Conservation (phyloP, 2,329 filamentous ascomycete genomes). For the Pseudogymnoascus sp. region DNA sequence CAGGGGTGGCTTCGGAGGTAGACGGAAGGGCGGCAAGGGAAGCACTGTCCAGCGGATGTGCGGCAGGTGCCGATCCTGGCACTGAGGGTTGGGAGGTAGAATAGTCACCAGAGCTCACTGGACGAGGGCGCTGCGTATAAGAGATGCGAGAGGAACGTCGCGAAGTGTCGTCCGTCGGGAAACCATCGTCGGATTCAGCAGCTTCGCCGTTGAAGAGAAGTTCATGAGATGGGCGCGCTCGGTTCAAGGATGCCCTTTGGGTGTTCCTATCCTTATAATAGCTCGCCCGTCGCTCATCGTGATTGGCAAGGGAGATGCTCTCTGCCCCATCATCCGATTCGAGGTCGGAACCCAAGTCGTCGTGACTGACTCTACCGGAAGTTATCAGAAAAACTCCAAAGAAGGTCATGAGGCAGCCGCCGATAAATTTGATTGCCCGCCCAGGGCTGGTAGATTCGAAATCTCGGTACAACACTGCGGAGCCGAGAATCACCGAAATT, state of each 20-base stretch:
- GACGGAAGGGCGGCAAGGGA: not conserved
- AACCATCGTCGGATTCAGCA: slow-evolving; percentile 15
- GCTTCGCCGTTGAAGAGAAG: slow-evolving; percentile 17
- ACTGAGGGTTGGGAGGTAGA: not conserved
- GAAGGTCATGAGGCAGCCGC: slow-evolving; percentile 87
- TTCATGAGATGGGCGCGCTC: slow-evolving; percentile 13
- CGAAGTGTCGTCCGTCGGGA: not conserved
- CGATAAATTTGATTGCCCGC: slow-evolving; percentile 77
- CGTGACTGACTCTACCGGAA: slow-evolving; percentile 60
- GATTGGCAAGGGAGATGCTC: slow-evolving; percentile 52
- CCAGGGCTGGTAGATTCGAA: slow-evolving; percentile 74
- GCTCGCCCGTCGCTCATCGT: slow-evolving; percentile 33
- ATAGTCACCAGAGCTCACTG: not conserved
- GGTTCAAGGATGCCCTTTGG: slow-evolving; percentile 12
- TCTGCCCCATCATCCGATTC: slow-evolving; percentile 56
- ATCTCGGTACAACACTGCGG: slow-evolving; percentile 86
- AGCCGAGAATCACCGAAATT: slow-evolving; percentile 88
- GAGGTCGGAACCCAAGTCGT: slow-evolving; percentile 51
- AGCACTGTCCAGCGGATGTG: slow-evolving; percentile 18
- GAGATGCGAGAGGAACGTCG: not conserved
- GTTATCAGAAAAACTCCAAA: slow-evolving; percentile 97
- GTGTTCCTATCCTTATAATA: slow-evolving; percentile 13
- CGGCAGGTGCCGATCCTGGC: slow-evolving; percentile 22
- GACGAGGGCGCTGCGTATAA: not conserved
- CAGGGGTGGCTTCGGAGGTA: slow-evolving; percentile 17